Evolutionary conservation across 2,329 filamentous ascomycete genomes (phyloP).

Genomic region (Orbilia ellipsospora): DNA sequence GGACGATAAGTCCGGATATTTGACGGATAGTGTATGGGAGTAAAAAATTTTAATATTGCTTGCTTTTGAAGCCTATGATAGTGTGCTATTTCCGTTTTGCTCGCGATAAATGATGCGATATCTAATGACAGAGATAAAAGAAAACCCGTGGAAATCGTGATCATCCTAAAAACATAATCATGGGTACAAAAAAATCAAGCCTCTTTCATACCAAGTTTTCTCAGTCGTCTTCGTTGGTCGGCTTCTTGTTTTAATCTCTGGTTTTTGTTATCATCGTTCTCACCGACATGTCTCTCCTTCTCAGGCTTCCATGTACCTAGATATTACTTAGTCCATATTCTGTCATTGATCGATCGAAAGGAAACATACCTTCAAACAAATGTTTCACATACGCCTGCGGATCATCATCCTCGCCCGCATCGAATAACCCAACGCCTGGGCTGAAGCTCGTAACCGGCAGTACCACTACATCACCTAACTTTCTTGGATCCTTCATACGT

Average conservation of each 20-base stretch:
- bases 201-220: constrained; percentile 27
- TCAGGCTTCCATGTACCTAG: constrained; percentile 81
- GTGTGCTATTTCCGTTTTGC: no score
- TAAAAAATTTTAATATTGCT: no score
- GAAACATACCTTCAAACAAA: constrained; percentile 79
- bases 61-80: no score
- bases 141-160: no score
- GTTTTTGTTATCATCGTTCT: constrained; percentile 59
- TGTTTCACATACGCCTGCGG: constrained; percentile 98
- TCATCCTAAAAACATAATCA: no score
- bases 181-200: not conserved
- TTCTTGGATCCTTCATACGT: constrained; percentile 82
- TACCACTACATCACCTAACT: constrained; percentile 91
- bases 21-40: no score
- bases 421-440: constrained; percentile 93
- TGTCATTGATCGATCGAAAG: not conserved
- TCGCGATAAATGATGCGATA: no score
- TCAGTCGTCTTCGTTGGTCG: constrained; percentile 17
- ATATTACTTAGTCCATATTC: constrained; percentile 24
- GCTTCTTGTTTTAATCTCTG: constrained; percentile 23
- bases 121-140: no score
- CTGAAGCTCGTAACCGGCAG: constrained; percentile 97
- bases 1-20: no score
- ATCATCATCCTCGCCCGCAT: constrained; percentile 84
- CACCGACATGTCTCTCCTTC: constrained; percentile 75